Percentiles rank a stretch among this genome's conserved stretches.
phyloP scores from a whole-genome alignment of 805 yeast genomes.

The Kodamaea kakaduensis region DNA sequence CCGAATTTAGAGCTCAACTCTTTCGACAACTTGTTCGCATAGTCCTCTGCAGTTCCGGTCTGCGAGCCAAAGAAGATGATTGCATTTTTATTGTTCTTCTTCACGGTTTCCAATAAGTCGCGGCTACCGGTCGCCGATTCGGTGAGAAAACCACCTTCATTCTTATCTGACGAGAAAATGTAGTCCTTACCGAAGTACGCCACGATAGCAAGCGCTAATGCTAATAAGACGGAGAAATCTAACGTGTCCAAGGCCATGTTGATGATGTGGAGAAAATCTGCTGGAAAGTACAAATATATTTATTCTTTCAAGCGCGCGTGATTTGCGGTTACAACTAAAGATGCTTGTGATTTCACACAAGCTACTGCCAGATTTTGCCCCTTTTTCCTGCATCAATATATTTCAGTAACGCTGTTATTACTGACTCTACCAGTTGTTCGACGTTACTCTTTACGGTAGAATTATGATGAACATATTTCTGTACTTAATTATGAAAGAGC shows the following conservation, averaged over 20 bases:
- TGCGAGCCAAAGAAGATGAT: slow-evolving; percentile 89
- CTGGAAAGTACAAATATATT: slow-evolving; percentile 4
- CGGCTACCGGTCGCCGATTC: slow-evolving; percentile 44
- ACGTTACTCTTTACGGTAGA: too few species aligned
- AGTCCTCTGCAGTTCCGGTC: slow-evolving; percentile 98
- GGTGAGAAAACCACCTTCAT: slow-evolving; percentile 21
- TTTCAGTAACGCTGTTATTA: too few species aligned
- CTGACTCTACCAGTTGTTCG: too few species aligned
- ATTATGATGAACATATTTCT: too few species aligned
- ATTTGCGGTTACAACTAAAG: too few species aligned
- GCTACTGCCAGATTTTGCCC: too few species aligned
- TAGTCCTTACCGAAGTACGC: slow-evolving; percentile 65
- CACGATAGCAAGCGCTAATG: slow-evolving; percentile 59
- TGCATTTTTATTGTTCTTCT: slow-evolving; percentile 64
- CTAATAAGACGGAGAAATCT: slow-evolving; percentile 65
- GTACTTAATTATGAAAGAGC: too few species aligned
- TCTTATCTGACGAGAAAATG: slow-evolving; percentile 32
- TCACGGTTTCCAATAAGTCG: slow-evolving; percentile 56
- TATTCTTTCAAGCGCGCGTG: slow-evolving; percentile 5
- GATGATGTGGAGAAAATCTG: not conserved
- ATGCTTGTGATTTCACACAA: too few species aligned
- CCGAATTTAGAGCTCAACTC: slow-evolving; percentile 82
- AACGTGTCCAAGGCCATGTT: slow-evolving; percentile 63
- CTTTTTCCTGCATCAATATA: too few species aligned
- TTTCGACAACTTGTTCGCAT: slow-evolving; percentile 84